Evolutionary conservation across 495 filamentous ascomycete species (phyloP), one percentile per base, ranked within the genome.

Genomic region (Mytilinidion resinicola): DNA sequence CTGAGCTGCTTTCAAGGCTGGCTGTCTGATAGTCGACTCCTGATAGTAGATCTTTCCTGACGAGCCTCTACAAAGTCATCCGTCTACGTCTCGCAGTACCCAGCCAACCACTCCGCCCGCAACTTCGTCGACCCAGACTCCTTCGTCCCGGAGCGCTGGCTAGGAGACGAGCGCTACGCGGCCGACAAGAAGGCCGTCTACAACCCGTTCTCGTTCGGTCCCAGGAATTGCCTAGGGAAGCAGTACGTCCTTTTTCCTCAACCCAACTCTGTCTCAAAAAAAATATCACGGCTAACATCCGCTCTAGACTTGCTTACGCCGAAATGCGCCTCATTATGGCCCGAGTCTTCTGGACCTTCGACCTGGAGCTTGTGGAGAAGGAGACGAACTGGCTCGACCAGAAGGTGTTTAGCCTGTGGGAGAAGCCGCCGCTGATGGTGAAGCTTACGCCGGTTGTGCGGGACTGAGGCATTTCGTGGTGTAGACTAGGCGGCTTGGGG

Each of bases 261-360:
- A 30, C 12, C 17, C 21, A 11, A 19, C 9, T n/a, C 12, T 33
- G 4, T 11, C 3, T 2, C 3, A n/a, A 17, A 12, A n/a, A 9
- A 43, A 43, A 43, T 3, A 17, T 15, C n/a, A 49, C 14, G 43
- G 21, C 15, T 56, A 38, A 37, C n/a, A 17, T 41, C 20, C 37
- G 1, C 20, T 25, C 4, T 15, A 68, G 63, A 56, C 71, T 85
- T 25, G 80, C 78, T 0, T 78, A 75, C 60, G 74, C 71, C 0
- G 80, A 83, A 61, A 77, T 81, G 70, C 70, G 77, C 1, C 56
- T 83, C 1, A 75, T 79, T 19, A 57, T 79, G 6, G 73, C 80
- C 4, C 78, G 76, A 34, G 44, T 83, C 12, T 48, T 85, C 0
- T 84, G 73, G 72, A 72, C 68, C 36, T 82, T 83, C 64, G 78